Conservation (phyloP, 2,329 filamentous ascomycete genomes). For the Penicillium corylophilum region DNA sequence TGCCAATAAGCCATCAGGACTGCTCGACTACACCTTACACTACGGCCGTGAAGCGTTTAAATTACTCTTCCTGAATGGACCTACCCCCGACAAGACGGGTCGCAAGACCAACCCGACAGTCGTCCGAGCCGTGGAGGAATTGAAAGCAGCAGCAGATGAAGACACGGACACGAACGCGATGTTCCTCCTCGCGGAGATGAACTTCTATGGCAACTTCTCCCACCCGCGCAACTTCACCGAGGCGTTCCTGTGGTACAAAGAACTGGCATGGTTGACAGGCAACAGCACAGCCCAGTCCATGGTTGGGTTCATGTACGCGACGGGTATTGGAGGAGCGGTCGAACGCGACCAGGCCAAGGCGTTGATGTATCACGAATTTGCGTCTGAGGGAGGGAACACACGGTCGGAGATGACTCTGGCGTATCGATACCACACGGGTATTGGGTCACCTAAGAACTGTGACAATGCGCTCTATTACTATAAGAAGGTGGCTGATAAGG, state of each 20-base stretch:
- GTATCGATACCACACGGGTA: slow-evolving; percentile 79
- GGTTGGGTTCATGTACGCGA: slow-evolving; percentile 93
- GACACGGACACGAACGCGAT: slow-evolving; percentile 71
- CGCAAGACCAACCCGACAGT: slow-evolving; percentile 45
- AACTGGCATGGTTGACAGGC: slow-evolving; percentile 71
- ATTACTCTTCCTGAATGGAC: slow-evolving; percentile 64
- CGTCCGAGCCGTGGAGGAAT: slow-evolving; percentile 57
- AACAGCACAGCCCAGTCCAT: slow-evolving; percentile 95
- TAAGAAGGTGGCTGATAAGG: slow-evolving; percentile 89
- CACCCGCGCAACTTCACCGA: slow-evolving; percentile 76
- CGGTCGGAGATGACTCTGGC: slow-evolving; percentile 91
- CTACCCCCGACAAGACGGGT: slow-evolving; percentile 47
- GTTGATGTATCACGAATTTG: slow-evolving; percentile 90
- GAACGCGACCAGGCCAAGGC: slow-evolving; percentile 86
- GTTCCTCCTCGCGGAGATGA: slow-evolving; percentile 87
- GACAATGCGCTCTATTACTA: slow-evolving; percentile 85
- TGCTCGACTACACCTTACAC: slow-evolving; percentile 58
- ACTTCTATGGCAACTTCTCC: slow-evolving; percentile 93
- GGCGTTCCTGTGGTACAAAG: slow-evolving; percentile 78
- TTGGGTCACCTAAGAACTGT: slow-evolving; percentile 82
- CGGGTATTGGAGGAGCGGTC: slow-evolving; percentile 79
- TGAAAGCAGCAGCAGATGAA: slow-evolving; percentile 59
- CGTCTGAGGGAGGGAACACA: slow-evolving; percentile 77
- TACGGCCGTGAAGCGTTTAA: slow-evolving; percentile 64
- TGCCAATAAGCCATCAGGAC: slow-evolving; percentile 54